A percentile compares a stretch with the other conserved stretches of the same genome.
phyloP scores from a whole-genome alignment of 768 basidiomycete species.

The Udeniomyces megalosporus region DNA sequence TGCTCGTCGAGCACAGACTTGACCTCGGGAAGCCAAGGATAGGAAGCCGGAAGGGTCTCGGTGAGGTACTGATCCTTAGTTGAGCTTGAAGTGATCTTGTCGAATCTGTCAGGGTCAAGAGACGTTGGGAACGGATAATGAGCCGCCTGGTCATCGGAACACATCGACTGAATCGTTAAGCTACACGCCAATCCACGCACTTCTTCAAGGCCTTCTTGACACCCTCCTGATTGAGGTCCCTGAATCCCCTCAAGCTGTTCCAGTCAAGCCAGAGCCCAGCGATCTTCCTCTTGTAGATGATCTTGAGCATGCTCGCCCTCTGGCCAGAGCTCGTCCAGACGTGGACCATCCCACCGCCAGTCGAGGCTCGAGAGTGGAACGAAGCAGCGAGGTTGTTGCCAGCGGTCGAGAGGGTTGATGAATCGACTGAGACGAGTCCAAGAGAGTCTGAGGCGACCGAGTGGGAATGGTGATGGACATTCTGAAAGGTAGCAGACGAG shows the following conservation, averaged over 20 bases:
- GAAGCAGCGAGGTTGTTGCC: constrained; percentile 1
- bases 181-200: constrained; percentile 34
- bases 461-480: too few relatives aligned
- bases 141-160: constrained; percentile 11
- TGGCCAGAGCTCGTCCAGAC: constrained; percentile 68
- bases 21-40: constrained; percentile 6
- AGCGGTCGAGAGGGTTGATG: constrained; percentile 31
- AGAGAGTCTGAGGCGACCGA: constrained; percentile 4
- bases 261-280: constrained; percentile 62
- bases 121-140: not conserved
- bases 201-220: constrained; percentile 94
- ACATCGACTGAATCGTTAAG: too few relatives aligned
- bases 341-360: constrained; percentile 30
- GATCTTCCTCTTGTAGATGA: constrained; percentile 78
- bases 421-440: constrained; percentile 33
- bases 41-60: constrained; percentile 3
- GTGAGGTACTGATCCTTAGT: constrained; percentile 8
- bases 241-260: constrained; percentile 63
- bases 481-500: not conserved
- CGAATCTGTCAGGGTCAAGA: too few relatives aligned
- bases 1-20: constrained; percentile 45
- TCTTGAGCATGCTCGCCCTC: constrained; percentile 64
- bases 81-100: constrained; percentile 57
- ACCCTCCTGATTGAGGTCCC: constrained; percentile 81
- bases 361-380: not conserved